phyloP scores from a whole-genome alignment of 345 rosid genomes.

The Eucalyptus shirleyi region DNA sequence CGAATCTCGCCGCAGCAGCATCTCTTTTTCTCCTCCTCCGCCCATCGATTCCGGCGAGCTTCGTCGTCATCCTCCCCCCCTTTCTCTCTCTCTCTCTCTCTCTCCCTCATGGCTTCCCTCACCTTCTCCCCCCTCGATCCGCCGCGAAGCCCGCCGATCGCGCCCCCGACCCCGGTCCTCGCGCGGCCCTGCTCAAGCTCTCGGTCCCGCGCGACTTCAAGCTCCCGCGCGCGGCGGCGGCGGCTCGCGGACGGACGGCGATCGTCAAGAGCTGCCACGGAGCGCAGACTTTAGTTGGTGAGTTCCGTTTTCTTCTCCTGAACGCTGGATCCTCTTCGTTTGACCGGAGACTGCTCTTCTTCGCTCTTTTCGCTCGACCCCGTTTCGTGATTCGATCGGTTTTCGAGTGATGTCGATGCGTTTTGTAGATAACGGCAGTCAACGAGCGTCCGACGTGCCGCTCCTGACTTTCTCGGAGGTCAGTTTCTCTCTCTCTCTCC shows the following conservation, averaged over 20 bases:
- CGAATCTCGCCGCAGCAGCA: background rate
- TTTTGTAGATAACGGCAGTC: background rate
- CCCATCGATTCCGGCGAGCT: background rate
- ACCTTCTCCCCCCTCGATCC: slow-evolving; percentile 1
- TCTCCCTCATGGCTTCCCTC: slow-evolving; percentile 21
- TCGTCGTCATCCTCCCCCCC: background rate
- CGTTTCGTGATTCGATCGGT: background rate
- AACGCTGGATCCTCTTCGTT: background rate
- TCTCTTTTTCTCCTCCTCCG: background rate
- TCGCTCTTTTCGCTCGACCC: background rate
- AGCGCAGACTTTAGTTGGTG: slow-evolving; percentile 16
- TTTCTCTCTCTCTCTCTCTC: background rate
- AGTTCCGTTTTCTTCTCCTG: slow-evolving; percentile 6
- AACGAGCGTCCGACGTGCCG: slow-evolving; percentile 29
- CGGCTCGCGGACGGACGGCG: background rate
- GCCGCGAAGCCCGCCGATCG: background rate
- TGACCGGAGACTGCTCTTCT: background rate
- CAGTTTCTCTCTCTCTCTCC: background rate
- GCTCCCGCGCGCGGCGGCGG: background rate
- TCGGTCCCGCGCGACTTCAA: background rate
- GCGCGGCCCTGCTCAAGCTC: background rate
- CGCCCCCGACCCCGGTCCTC: background rate
- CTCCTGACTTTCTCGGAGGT: slow-evolving; percentile 58
- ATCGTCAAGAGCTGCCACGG: slow-evolving; percentile 6
- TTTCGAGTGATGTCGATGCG: background rate